Evolutionary conservation across 2,329 filamentous ascomycete species (phyloP).

Genomic region (Colletotrichum liriopes): DNA sequence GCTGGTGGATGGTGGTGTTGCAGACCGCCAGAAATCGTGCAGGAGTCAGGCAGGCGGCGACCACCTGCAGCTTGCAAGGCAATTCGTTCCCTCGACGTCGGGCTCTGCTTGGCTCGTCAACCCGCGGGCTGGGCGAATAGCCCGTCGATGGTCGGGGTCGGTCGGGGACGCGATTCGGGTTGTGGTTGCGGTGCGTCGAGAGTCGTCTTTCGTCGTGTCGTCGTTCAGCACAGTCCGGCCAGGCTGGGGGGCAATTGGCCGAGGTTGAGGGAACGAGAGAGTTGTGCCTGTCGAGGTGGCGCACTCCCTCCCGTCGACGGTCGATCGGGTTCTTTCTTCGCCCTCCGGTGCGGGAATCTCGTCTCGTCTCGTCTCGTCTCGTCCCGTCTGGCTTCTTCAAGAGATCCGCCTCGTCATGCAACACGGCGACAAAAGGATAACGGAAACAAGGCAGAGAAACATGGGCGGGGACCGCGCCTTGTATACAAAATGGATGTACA

Average conservation of each 20-base stretch:
- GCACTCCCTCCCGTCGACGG: background rate
- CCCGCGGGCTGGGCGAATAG: constrained; percentile 3
- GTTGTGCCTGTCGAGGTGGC: background rate
- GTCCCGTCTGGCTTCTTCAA: constrained; percentile 8
- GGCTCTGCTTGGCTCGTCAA: constrained; percentile 16
- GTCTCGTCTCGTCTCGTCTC: constrained; percentile 1
- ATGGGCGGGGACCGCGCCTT: background rate
- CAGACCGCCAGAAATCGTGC: constrained; percentile 41
- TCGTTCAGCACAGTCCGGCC: background rate
- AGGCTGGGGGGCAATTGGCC: background rate
- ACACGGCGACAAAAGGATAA: background rate
- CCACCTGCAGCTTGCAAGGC: constrained; percentile 8
- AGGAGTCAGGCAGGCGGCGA: constrained; percentile 24
- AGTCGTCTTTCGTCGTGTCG: background rate
- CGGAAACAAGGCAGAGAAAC: background rate
- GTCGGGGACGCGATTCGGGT: constrained; percentile 5
- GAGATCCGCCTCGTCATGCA: background rate
- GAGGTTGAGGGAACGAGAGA: background rate
- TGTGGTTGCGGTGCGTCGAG: background rate
- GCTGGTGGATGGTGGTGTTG: constrained; percentile 35
- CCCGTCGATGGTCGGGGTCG: background rate
- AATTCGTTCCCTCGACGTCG: background rate
- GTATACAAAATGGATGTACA: constrained; percentile 9
- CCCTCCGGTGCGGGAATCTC: background rate
- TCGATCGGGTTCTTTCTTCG: background rate